phyloP scores from a whole-genome alignment of 495 filamentous ascomycete species.

The Penicillium chermesinum region DNA sequence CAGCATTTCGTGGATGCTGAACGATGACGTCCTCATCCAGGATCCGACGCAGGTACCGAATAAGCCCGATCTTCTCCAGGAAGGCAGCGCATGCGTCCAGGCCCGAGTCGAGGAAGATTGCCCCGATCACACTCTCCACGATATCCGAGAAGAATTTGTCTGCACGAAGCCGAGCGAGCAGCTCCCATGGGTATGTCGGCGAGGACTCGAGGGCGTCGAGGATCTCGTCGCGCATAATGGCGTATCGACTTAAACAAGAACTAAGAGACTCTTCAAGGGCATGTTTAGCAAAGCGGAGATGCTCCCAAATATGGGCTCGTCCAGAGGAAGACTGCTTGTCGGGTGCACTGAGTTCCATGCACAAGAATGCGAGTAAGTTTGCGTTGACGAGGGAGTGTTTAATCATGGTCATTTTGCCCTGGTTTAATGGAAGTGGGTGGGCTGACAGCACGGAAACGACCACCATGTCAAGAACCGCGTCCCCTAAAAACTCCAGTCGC shows the following conservation, averaged over 20 bases:
- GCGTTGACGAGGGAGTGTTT: conserved; percentile 77
- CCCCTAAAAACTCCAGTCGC: conserved; percentile 86
- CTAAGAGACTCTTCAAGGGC: too few relatives aligned
- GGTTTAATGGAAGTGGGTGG: conserved; percentile 43
- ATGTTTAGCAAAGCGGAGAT: conserved; percentile 66
- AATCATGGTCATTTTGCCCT: conserved; percentile 66
- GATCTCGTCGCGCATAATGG: conserved; percentile 45
- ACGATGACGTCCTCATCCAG: conserved; percentile 54
- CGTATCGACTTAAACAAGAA: conserved; percentile 43
- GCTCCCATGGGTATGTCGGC: conserved; percentile 66
- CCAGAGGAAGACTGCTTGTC: conserved; percentile 12
- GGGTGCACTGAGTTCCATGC: conserved; percentile 43
- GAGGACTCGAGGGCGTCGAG: conserved; percentile 41
- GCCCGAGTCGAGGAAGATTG: conserved; percentile 74
- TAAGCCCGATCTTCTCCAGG: conserved; percentile 58
- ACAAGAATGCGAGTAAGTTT: conserved; percentile 81
- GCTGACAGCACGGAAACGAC: conserved; percentile 53
- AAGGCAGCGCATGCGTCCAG: conserved; percentile 53
- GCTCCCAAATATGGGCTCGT: conserved; percentile 49
- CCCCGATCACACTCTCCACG: conserved; percentile 75
- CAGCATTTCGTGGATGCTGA: conserved; percentile 69
- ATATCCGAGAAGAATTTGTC: conserved; percentile 86
- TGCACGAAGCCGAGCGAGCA: conserved; percentile 57
- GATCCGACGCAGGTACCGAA: conserved; percentile 57
- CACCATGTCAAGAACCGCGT: conserved; percentile 78